Conservation (phyloP, 1,139 yeast species). For the Kodamaea alishanica region DNA sequence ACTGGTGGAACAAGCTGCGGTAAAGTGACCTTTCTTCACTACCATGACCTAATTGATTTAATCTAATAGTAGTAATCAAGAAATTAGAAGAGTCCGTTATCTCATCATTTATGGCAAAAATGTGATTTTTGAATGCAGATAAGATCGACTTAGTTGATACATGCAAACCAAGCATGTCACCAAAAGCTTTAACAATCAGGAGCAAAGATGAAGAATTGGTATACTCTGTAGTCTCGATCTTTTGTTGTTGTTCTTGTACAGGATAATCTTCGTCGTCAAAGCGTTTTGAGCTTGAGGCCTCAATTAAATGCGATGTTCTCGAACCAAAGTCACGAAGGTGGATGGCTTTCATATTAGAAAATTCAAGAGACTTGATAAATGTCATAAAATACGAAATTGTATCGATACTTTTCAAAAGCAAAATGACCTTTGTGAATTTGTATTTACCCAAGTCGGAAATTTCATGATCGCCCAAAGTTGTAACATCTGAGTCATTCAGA, state of each 20-base stretch:
- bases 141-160: slow-evolving; percentile 52
- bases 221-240: slow-evolving; percentile 19
- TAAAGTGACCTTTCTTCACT: slow-evolving; percentile 22
- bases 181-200: slow-evolving; percentile 51
- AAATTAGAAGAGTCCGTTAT: slow-evolving; percentile 24
- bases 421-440: slow-evolving; percentile 23
- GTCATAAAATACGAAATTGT: slow-evolving; percentile 33
- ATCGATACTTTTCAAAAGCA: slow-evolving; percentile 31
- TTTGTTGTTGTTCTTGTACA: slow-evolving; percentile 7
- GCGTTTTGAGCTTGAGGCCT: slow-evolving; percentile 43
- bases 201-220: slow-evolving; percentile 46
- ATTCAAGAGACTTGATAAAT: slow-evolving; percentile 22
- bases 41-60: slow-evolving; percentile 19
- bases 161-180: slow-evolving; percentile 47
- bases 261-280: slow-evolving; percentile 14
- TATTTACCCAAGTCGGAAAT: slow-evolving; percentile 18
- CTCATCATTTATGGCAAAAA: slow-evolving; percentile 31
- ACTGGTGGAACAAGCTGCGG: slow-evolving; percentile 24
- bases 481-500: slow-evolving; percentile 3
- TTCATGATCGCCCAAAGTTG: slow-evolving; percentile 10
- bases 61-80: slow-evolving; percentile 23
- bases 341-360: slow-evolving; percentile 47
- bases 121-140: slow-evolving; percentile 37
- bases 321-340: slow-evolving; percentile 59
- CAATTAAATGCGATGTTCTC: slow-evolving; percentile 64